Evolutionary conservation across 495 filamentous ascomycete genomes (phyloP).

Genomic region (Sphaerosporella brunnea): DNA sequence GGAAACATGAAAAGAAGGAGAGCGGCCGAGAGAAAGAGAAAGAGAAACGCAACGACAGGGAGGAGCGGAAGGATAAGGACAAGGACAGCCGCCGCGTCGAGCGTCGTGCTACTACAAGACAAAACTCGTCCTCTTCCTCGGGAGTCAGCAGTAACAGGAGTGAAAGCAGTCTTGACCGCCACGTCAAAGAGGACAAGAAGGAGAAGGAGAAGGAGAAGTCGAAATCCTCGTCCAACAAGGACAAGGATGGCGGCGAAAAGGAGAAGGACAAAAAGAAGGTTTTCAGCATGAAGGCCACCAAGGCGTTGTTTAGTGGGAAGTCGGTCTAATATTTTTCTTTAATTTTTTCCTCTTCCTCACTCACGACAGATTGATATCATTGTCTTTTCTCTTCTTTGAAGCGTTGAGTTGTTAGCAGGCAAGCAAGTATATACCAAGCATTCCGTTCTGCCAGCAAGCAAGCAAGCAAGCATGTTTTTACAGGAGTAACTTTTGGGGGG

Average conservation of each 20-base stretch:
- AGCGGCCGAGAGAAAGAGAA: slow-evolving; percentile 10
- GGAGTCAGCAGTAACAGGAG: slow-evolving; percentile 1
- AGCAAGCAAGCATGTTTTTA: no score
- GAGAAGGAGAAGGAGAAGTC: neutral
- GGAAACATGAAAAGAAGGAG: slow-evolving; percentile 9
- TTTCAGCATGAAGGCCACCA: slow-evolving; percentile 1
- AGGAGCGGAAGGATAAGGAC: slow-evolving; percentile 13
- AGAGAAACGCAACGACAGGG: no score
- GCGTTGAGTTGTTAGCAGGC: no score
- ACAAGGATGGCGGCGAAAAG: neutral
- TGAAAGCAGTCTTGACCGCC: neutral
- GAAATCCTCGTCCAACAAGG: neutral
- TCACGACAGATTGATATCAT: slow-evolving; percentile 32
- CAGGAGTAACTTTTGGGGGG: neutral
- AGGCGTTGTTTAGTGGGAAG: slow-evolving; percentile 7
- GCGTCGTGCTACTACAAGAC: neutral
- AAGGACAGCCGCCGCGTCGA: neutral
- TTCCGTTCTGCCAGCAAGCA: no score
- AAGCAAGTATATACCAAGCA: neutral
- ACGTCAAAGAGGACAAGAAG: neutral
- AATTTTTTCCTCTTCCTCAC: neutral
- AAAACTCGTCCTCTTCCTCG: neutral
- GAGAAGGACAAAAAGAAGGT: slow-evolving; percentile 4
- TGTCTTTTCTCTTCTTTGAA: neutral
- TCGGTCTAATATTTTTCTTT: neutral